These are phyloP conservation scores for Apodospora peruviana DNA, from an alignment of 495 filamentous ascomycete species.

Conservation along the genomic window DNA sequence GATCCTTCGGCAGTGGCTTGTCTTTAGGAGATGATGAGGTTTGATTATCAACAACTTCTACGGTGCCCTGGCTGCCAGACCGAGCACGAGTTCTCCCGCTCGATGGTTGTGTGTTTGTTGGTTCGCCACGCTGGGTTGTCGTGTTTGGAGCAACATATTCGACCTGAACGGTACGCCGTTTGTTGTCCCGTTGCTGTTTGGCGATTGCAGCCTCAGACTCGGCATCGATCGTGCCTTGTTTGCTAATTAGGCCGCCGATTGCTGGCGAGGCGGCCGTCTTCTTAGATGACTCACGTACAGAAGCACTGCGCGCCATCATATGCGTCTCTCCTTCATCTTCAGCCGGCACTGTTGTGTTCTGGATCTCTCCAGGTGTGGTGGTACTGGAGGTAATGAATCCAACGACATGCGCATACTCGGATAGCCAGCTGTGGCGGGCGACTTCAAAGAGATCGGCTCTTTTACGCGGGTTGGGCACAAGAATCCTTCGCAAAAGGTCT, in stretches of 20 bases:
- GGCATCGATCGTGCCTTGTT: constrained; percentile 70
- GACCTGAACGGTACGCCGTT: constrained; percentile 91
- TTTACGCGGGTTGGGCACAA: constrained; percentile 94
- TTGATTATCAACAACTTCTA: constrained; percentile 28
- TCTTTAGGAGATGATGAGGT: constrained; percentile 33
- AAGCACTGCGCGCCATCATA: constrained; percentile 72
- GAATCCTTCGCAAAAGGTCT: constrained; percentile 83
- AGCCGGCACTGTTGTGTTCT: constrained; percentile 66
- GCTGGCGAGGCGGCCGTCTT: constrained; percentile 48
- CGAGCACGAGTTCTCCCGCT: constrained; percentile 47
- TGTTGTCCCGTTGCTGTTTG: constrained; percentile 71
- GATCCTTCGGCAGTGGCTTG: constrained; percentile 50
- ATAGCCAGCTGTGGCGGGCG: constrained; percentile 96
- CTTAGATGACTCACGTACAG: constrained; percentile 83
- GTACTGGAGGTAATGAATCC: constrained; percentile 94
- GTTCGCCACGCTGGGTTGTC: constrained; percentile 59
- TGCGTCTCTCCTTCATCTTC: constrained; percentile 62
- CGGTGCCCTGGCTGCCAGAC: constrained; percentile 42
- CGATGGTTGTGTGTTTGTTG: constrained; percentile 18
- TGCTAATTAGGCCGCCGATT: constrained; percentile 63
- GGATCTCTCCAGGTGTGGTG: constrained; percentile 79
- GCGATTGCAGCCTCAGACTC: constrained; percentile 45
- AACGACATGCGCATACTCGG: constrained; percentile 90
- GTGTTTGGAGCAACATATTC: constrained; percentile 94
- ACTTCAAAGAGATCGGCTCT: constrained; percentile 97